Conservation (phyloP, 495 filamentous ascomycete genomes). For the Xanthoparmelia taractica region DNA sequence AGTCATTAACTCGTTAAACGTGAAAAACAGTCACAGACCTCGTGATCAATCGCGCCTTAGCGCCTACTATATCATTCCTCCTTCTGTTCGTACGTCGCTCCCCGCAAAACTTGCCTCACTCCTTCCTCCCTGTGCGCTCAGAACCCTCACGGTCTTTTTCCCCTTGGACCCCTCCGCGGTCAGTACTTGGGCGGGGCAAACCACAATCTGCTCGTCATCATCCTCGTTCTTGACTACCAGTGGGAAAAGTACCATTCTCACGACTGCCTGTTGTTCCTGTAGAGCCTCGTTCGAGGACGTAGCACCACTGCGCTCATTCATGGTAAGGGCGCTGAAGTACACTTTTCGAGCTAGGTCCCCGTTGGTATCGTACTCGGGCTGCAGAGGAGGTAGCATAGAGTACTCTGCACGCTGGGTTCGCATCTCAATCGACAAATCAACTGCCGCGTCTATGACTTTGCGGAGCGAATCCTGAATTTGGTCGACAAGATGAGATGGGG, state of each 20-base stretch:
- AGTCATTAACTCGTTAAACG: conserved; percentile 21
- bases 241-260: conserved; percentile 88
- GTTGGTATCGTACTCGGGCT: conserved; percentile 87
- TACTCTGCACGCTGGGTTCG: conserved; percentile 91
- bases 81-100: conserved; percentile 43
- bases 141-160: conserved; percentile 36
- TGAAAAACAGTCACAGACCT: neutral
- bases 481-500: conserved; percentile 62
- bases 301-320: conserved; percentile 82
- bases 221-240: conserved; percentile 91
- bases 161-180: conserved; percentile 47
- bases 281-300: conserved; percentile 65
- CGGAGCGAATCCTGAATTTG: conserved; percentile 73
- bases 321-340: conserved; percentile 76
- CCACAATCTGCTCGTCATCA: conserved; percentile 85
- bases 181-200: conserved; percentile 88
- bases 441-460: conserved; percentile 74
- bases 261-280: conserved; percentile 63
- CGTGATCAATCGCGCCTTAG: conserved; percentile 30
- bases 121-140: conserved; percentile 33
- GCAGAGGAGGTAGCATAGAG: conserved; percentile 93
- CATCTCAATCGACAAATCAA: conserved; percentile 89
- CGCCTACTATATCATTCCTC: conserved; percentile 45
- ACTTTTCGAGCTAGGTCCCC: conserved; percentile 80
- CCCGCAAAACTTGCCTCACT: conserved; percentile 43